Evolutionary conservation across 495 filamentous ascomycete genomes (phyloP).

Genomic region (Aspergillus steynii): DNA sequence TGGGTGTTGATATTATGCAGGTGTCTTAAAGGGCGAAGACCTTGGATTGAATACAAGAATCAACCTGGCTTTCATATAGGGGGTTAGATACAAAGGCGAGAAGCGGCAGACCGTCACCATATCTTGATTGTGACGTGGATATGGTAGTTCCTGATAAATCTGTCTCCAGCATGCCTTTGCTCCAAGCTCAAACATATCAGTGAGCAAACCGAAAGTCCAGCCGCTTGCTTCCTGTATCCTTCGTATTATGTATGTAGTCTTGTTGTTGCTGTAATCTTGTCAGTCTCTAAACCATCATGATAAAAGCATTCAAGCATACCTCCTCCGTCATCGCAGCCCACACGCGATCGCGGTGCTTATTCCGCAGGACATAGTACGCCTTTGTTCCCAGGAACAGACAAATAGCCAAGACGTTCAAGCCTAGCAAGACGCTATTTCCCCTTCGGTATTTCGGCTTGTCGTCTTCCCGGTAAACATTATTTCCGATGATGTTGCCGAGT

Average conservation of each 20-base stretch:
- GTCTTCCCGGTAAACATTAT: constrained; percentile 56
- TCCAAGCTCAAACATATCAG: constrained; percentile 3
- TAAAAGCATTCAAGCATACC: constrained; percentile 1
- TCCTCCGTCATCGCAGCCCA: constrained; percentile 40
- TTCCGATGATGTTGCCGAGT: constrained; percentile 48
- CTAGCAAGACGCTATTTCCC: constrained; percentile 52
- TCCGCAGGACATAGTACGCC: constrained; percentile 37
- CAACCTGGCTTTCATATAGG: too few relatives aligned
- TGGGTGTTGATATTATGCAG: too few relatives aligned
- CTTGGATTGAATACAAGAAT: too few relatives aligned
- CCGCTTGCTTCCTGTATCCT: constrained; percentile 35
- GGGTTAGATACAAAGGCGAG: too few relatives aligned
- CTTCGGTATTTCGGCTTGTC: constrained; percentile 52
- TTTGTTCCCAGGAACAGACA: constrained; percentile 32
- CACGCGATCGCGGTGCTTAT: constrained; percentile 26
- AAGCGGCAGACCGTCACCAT: too few relatives aligned
- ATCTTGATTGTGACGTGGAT: too few relatives aligned
- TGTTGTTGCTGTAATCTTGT: constrained; percentile 12
- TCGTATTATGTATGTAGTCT: constrained; percentile 30
- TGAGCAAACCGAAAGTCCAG: constrained; percentile 37
- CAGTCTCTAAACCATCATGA: neutral
- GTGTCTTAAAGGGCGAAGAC: too few relatives aligned
- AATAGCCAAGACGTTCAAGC: constrained; percentile 43
- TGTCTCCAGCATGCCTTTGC: too few relatives aligned
- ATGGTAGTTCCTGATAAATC: too few relatives aligned